Conservation (phyloP, 1,139 yeast species). For the Debaryomyces udenii region DNA sequence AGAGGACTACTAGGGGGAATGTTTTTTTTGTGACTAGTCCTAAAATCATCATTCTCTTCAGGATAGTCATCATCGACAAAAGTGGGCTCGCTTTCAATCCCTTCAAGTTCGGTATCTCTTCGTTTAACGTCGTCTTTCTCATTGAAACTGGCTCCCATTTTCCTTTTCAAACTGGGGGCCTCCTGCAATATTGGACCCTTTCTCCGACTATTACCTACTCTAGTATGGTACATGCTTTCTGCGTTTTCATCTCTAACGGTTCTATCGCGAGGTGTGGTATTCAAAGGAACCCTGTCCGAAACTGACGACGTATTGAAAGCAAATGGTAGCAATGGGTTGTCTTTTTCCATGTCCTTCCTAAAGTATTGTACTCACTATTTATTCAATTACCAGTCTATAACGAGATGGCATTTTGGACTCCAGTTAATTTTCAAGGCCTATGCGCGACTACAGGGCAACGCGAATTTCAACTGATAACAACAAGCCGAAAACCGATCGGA, state of each 20-base stretch:
- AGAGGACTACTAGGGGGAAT: conserved; percentile 42
- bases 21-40: conserved; percentile 4
- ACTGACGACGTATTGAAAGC: conserved; percentile 39
- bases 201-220: conserved; percentile 17
- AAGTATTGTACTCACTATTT: too few relatives aligned
- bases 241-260: conserved; percentile 44
- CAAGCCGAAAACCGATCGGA: too few relatives aligned
- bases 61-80: conserved; percentile 23
- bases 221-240: conserved; percentile 38
- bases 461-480: too few relatives aligned
- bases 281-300: conserved; percentile 29
- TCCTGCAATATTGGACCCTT: conserved; percentile 26
- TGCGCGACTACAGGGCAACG: too few relatives aligned
- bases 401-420: too few relatives aligned
- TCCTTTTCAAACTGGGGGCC: conserved; percentile 44
- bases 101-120: conserved; percentile 28
- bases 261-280: conserved; percentile 41
- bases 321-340: conserved; percentile 47
- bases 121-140: conserved; percentile 49
- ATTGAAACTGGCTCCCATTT: conserved; percentile 50
- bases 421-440: too few relatives aligned
- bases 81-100: conserved; percentile 21
- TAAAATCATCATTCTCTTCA: conserved; percentile 14
- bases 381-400: too few relatives aligned
- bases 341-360: conserved; percentile 32